Percentiles rank a stretch among this genome's conserved stretches.
Conservation (phyloP, 1,284 basidiomycete genomes). For the Bjerkandera adusta region DNA sequence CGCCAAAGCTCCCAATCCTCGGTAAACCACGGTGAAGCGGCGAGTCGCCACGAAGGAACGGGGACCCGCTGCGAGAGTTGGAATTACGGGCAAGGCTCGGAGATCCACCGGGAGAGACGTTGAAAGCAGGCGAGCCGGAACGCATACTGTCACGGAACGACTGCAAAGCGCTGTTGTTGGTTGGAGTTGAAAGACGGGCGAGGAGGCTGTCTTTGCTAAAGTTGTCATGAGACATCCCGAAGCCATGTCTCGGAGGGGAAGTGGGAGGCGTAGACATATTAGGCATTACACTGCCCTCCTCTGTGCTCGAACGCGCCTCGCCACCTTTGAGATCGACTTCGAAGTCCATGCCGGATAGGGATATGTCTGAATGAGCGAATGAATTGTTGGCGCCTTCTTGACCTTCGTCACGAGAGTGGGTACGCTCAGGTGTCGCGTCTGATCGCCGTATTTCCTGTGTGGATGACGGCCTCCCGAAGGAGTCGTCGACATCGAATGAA, state of each 20-base stretch:
- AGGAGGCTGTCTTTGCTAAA: constrained; percentile 10
- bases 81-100: constrained; percentile 10
- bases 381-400: constrained; percentile 32
- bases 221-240: constrained; percentile 2
- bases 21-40: not conserved
- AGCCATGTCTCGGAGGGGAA: constrained; percentile 14
- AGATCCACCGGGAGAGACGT: constrained; percentile 16
- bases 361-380: constrained; percentile 27
- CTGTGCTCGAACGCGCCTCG: constrained; percentile 12
- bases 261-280: constrained; percentile 16
- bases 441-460: constrained; percentile 17
- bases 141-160: constrained; percentile 9
- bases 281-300: not conserved
- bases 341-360: constrained; percentile 26
- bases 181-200: constrained; percentile 11
- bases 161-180: constrained; percentile 5
- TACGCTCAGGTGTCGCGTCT: not conserved
- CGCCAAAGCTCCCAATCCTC: not conserved
- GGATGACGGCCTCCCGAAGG: not conserved
- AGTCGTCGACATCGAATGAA: not conserved
- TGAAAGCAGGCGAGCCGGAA: constrained; percentile 12
- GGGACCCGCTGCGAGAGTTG: constrained; percentile 18
- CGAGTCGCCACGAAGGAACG: constrained; percentile 12
- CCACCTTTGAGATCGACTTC: constrained; percentile 21
- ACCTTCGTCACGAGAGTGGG: no score